Conservation (phyloP, 2,329 filamentous ascomycete genomes). For the Aphanoascus verrucosus region DNA sequence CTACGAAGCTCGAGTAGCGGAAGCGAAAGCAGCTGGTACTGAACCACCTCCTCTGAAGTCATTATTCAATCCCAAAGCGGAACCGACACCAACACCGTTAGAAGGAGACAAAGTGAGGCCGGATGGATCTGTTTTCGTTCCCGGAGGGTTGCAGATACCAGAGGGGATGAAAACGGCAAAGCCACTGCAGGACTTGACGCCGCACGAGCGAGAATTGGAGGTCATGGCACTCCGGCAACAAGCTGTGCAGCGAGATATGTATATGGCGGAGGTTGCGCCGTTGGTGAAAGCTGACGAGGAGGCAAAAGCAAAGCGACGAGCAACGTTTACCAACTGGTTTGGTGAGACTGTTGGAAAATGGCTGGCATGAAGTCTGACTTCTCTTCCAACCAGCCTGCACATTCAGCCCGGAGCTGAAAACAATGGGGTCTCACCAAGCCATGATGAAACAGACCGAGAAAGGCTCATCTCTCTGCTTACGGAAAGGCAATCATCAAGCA, state of each 20-base stretch:
- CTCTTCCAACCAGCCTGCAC: background rate
- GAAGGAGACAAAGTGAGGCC: constrained; percentile 5
- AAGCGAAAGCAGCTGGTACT: constrained; percentile 37
- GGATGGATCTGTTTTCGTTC: constrained; percentile 24
- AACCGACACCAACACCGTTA: constrained; percentile 12
- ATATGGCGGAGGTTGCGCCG: constrained; percentile 28
- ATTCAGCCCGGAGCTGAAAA: background rate
- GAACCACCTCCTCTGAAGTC: constrained; percentile 37
- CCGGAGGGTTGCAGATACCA: constrained; percentile 30
- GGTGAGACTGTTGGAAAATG: constrained; percentile 36
- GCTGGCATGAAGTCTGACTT: constrained; percentile 23
- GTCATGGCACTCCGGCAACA: constrained; percentile 31
- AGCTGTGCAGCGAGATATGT: constrained; percentile 29
- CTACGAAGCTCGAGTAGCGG: constrained; percentile 65
- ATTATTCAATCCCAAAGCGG: constrained; percentile 33
- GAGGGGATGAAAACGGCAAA: constrained; percentile 29
- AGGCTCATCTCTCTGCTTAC: background rate
- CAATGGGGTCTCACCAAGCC: background rate
- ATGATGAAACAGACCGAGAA: background rate
- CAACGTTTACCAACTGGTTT: constrained; percentile 34
- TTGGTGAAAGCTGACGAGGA: constrained; percentile 31
- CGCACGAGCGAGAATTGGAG: constrained; percentile 39
- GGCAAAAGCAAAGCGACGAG: constrained; percentile 29
- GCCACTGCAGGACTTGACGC: constrained; percentile 33
- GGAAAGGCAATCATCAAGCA: too few relatives aligned